Percentiles rank a stretch among this genome's conserved stretches.
Evolutionary conservation across 495 filamentous ascomycete genomes (phyloP).

Genomic region (Penicillium macrosclerotiorum): DNA sequence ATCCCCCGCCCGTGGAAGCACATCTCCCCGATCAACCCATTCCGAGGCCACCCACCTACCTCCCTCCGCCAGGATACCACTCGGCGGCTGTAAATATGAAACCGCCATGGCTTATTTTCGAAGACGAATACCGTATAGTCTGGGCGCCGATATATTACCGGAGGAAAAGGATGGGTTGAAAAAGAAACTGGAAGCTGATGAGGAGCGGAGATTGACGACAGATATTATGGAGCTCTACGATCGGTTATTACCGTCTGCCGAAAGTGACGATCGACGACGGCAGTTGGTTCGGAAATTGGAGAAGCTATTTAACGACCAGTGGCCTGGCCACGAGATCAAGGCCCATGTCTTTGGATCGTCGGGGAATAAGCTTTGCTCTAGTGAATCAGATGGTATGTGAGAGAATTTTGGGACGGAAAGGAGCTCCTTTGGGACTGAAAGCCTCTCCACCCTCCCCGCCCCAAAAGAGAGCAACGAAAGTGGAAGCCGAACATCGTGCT

Average conservation of each 20-base stretch:
- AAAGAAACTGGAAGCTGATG: slow-evolving; percentile 65
- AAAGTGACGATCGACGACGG: slow-evolving; percentile 71
- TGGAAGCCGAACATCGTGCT: slow-evolving; percentile 6
- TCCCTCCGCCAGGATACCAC: slow-evolving; percentile 59
- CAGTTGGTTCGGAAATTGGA: slow-evolving; percentile 83
- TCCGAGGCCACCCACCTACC: slow-evolving; percentile 79
- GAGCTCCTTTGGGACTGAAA: too few relatives aligned
- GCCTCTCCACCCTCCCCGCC: too few relatives aligned
- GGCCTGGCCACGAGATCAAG: slow-evolving; percentile 86
- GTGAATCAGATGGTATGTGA: slow-evolving; percentile 88
- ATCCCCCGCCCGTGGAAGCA: slow-evolving; percentile 74
- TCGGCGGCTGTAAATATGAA: slow-evolving; percentile 77
- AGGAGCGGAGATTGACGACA: slow-evolving; percentile 72
- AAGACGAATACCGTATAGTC: slow-evolving; percentile 85
- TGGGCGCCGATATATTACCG: slow-evolving; percentile 73
- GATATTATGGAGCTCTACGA: slow-evolving; percentile 85
- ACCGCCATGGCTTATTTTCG: slow-evolving; percentile 68
- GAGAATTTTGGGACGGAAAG: too few relatives aligned
- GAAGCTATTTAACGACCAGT: slow-evolving; percentile 79
- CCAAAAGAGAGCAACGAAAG: too few relatives aligned
- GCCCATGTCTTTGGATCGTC: slow-evolving; percentile 97
- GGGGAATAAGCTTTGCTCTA: slow-evolving; percentile 90
- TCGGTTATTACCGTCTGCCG: slow-evolving; percentile 74
- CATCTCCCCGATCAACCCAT: slow-evolving; percentile 85
- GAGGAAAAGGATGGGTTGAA: slow-evolving; percentile 64